Evolutionary conservation across 1,284 basidiomycete species (phyloP).

Genomic region (Microbotryum lychnidis-dioicae): DNA sequence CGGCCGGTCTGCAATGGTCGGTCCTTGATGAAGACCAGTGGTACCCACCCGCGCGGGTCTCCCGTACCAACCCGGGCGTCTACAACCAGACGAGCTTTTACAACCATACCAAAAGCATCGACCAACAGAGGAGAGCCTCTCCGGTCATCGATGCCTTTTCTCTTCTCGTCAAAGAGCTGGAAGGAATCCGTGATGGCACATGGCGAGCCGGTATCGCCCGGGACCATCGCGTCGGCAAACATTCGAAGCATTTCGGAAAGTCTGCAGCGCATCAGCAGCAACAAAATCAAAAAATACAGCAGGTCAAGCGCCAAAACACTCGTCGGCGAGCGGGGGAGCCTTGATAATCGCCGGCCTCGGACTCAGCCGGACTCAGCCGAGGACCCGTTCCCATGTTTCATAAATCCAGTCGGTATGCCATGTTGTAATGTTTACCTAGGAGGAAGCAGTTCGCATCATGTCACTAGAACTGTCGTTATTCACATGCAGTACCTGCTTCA

Average conservation of each 20-base stretch:
- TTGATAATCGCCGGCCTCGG: too few species aligned
- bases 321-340: too few species aligned
- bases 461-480: too few species aligned
- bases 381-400: too few species aligned
- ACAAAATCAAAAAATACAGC: too few species aligned
- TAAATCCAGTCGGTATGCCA: too few species aligned
- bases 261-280: not conserved
- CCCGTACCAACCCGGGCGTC: not conserved
- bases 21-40: constrained; percentile 15
- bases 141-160: constrained; percentile 21
- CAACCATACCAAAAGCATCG: constrained; percentile 7
- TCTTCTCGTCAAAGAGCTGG: constrained; percentile 22
- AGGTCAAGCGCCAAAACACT: too few species aligned
- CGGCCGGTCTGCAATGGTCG: constrained; percentile 20
- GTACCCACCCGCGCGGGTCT: not conserved
- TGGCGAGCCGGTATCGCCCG: constrained; percentile 17
- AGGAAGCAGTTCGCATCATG: too few species aligned
- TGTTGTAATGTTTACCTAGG: too few species aligned
- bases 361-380: too few species aligned
- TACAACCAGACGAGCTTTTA: constrained; percentile 6
- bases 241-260: constrained; percentile 6
- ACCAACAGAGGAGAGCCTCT: not conserved
- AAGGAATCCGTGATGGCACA: constrained; percentile 17
- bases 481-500: too few species aligned
- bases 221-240: constrained; percentile 17